phyloP scores from a whole-genome alignment of 805 yeast species.

The Candida caryicola region DNA sequence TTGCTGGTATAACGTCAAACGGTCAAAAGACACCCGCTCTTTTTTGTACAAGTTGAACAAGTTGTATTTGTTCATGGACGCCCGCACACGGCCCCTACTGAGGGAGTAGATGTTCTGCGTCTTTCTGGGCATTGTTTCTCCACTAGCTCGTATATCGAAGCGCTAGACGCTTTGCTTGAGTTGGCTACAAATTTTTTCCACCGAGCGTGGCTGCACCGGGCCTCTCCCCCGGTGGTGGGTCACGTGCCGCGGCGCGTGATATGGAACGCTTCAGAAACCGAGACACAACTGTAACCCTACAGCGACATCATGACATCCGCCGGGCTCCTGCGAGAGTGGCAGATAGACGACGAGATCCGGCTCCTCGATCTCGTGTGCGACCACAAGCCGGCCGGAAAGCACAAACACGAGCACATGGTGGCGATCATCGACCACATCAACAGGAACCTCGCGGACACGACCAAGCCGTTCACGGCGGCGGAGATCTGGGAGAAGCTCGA shows the following conservation, averaged over 20 bases:
- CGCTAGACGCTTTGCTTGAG: too few species aligned
- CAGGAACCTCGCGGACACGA: constrained; percentile 20
- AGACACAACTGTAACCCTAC: too few species aligned
- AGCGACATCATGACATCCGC: too few species aligned
- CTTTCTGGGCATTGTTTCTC: constrained; percentile 59
- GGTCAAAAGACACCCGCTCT: constrained; percentile 49
- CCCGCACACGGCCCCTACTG: constrained; percentile 71
- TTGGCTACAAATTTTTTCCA: neutral
- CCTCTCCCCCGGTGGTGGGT: too few species aligned
- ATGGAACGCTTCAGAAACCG: too few species aligned
- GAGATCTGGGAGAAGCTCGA: constrained; percentile 60
- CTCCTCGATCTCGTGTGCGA: constrained; percentile 61
- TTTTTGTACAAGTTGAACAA: constrained; percentile 85
- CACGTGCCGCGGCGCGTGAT: too few species aligned
- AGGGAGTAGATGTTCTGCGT: constrained; percentile 55
- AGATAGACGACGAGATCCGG: constrained; percentile 57
- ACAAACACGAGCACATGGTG: constrained; percentile 43
- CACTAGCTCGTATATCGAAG: too few species aligned
- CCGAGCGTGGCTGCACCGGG: too few species aligned
- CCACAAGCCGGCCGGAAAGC: constrained; percentile 64
- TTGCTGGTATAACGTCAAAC: constrained; percentile 80
- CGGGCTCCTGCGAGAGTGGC: constrained; percentile 55
- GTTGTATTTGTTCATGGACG: constrained; percentile 89
- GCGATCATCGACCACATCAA: constrained; percentile 40
- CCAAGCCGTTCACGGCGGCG: constrained; percentile 34